Evolutionary conservation across 805 yeast species (phyloP).

Genomic region (Wickerhamia fluorescens): DNA sequence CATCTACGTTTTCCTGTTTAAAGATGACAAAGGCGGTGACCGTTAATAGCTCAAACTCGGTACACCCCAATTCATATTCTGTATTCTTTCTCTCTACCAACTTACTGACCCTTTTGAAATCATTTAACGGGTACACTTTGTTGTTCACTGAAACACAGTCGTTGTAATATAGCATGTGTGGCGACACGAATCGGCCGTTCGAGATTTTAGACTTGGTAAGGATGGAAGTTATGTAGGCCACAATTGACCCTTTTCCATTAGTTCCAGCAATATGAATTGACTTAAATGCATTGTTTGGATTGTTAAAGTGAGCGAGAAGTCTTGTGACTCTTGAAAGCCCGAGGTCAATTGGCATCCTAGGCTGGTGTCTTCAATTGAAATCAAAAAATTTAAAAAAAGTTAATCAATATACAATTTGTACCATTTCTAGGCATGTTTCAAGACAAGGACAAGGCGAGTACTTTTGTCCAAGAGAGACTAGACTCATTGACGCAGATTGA

Average conservation of each 20-base stretch:
- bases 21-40: slow-evolving; percentile 81
- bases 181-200: slow-evolving; percentile 84
- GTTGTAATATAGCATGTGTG: slow-evolving; percentile 66
- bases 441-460: slow-evolving; percentile 10
- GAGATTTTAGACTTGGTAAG: slow-evolving; percentile 40
- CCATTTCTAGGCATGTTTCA: background rate
- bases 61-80: slow-evolving; percentile 48
- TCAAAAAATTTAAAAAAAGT: background rate
- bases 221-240: slow-evolving; percentile 70
- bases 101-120: slow-evolving; percentile 40
- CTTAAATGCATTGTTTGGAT: slow-evolving; percentile 58
- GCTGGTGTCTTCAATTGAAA: too few relatives aligned
- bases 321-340: slow-evolving; percentile 28
- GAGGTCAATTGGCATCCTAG: slow-evolving; percentile 34
- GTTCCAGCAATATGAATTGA: slow-evolving; percentile 95
- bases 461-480: slow-evolving; percentile 43
- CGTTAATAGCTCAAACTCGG: slow-evolving; percentile 84
- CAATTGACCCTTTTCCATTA: slow-evolving; percentile 92
- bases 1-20: slow-evolving; percentile 46
- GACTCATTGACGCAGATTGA: slow-evolving; percentile 49
- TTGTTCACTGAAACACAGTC: slow-evolving; percentile 73
- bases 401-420: background rate
- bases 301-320: slow-evolving; percentile 42
- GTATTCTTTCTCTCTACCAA: slow-evolving; percentile 37
- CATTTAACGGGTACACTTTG: slow-evolving; percentile 38